These are phyloP conservation scores for Eucalyptus brandiana DNA, from an alignment of 345 rosid species.

Conservation along the genomic window DNA sequence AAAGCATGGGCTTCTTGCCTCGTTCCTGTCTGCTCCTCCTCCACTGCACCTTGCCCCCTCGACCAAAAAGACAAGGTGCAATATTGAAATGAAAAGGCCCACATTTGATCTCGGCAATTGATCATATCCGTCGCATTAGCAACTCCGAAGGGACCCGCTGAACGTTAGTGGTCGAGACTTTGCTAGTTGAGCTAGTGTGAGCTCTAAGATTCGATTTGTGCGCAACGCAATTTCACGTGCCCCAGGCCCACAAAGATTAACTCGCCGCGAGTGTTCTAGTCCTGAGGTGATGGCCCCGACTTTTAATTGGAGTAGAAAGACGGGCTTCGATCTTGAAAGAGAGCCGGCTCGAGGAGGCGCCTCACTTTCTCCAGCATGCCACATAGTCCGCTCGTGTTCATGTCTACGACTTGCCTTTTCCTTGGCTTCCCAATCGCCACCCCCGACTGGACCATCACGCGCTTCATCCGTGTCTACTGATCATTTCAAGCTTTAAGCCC, in stretches of 20 bases:
- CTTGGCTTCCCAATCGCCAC: not conserved
- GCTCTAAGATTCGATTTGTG: not conserved
- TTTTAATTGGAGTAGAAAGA: not conserved
- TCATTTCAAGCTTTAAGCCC: not conserved
- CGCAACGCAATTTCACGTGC: not conserved
- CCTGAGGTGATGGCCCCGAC: not conserved
- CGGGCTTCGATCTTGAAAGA: not conserved
- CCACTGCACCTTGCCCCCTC: not conserved
- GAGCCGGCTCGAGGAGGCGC: not conserved
- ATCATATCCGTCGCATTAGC: not conserved
- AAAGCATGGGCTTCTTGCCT: not conserved
- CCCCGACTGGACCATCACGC: not conserved
- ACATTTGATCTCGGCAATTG: not conserved
- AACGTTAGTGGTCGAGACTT: not conserved
- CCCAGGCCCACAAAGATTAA: not conserved
- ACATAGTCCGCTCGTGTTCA: not conserved
- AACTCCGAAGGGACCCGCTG: not conserved
- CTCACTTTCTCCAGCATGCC: not conserved
- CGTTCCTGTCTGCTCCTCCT: not conserved
- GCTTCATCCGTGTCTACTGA: not conserved
- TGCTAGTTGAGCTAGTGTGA: not conserved
- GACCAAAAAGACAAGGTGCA: not conserved
- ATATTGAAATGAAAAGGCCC: not conserved
- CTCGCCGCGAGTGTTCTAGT: not conserved
- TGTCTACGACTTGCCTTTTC: not conserved